Evolutionary conservation across 345 rosid genomes (phyloP), one percentile per base, ranked within the genome.

Genomic region (Corchorus capsularis): DNA sequence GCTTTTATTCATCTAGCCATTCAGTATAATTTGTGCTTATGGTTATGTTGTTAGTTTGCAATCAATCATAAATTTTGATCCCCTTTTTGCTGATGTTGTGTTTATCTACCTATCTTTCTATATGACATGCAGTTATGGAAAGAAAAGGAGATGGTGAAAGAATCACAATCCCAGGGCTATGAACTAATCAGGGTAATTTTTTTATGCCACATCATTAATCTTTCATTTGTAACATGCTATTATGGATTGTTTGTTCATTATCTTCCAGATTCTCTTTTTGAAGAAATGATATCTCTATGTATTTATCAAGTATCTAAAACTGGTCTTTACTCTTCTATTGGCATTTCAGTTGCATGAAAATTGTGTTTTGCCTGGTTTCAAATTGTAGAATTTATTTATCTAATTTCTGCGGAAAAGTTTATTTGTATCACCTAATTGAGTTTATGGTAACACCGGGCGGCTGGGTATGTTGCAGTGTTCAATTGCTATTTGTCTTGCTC

Each of bases 111-210:
- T 69, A 2, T 11, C 73, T 27, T 22, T 77, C 41, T 68, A 35
- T 20, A 60, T 27, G 27, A 0, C 1, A 27, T 82, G 84, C 87
- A 94, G 98, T 85, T 93, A 14, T 78, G 90, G 82, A 93, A 84
- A 83, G 94, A 90, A 60, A 93, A 92, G 76, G 93, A 93, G 61
- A 52, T 80, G 89, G 73, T 91, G 77, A 86, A 77, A 81, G 92
- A 93, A 56, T 94, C 98, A 4, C 94, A 89, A 74, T 75, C 89
- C 5, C 86, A 81, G 69, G 86, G 92, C 86, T 89, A 88, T 34
- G 94, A 89, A 69, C 82, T 93, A 39, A 90, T 91, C 76, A 86
- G 86, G 93, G 97, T 93, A 86, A 65, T 79, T 3, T 63, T 35
- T 61, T 12, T 34, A 50, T 37, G 35, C 19, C 15, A 27, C 35